Percentiles rank a stretch among this genome's conserved stretches.
Evolutionary conservation across 2,329 filamentous ascomycete genomes (phyloP).

Genomic region (Lecanosticta acicola): DNA sequence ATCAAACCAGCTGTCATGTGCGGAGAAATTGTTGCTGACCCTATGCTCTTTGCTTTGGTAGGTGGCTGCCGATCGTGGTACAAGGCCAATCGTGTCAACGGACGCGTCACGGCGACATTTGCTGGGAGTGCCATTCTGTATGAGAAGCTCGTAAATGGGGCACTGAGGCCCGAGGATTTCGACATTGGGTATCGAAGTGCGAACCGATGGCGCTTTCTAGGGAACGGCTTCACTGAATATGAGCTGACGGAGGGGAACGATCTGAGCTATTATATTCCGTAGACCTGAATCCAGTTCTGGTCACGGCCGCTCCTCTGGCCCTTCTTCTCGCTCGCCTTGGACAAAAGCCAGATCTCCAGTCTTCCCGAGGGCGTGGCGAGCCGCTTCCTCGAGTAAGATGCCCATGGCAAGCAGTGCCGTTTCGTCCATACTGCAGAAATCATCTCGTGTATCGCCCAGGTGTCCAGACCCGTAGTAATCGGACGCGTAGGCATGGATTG

Average conservation of each 20-base stretch:
- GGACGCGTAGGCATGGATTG: conserved; percentile 62
- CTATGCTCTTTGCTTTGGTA: too few species aligned
- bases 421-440: conserved; percentile 65
- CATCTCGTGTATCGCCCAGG: conserved; percentile 23
- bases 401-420: conserved; percentile 71
- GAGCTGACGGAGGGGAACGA: conserved; percentile 11
- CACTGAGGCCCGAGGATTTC: conserved; percentile 44
- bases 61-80: conserved; percentile 20
- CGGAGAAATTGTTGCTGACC: too few species aligned
- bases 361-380: conserved; percentile 55
- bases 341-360: conserved; percentile 67
- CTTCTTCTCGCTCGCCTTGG: conserved; percentile 37
- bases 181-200: conserved; percentile 41
- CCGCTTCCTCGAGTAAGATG: conserved; percentile 67
- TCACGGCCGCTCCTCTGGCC: background rate
- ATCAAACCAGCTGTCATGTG: too few species aligned
- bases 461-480: conserved; percentile 53
- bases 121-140: conserved; percentile 25
- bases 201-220: conserved; percentile 44
- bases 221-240: conserved; percentile 35
- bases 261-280: conserved; percentile 12
- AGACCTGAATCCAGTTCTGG: background rate
- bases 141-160: conserved; percentile 28
- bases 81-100: conserved; percentile 21
- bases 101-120: conserved; percentile 19